Percentiles rank a stretch among this genome's conserved stretches.
phyloP scores from a whole-genome alignment of 192 early-diverging fungal genomes.

The Coemansia sp. region DNA sequence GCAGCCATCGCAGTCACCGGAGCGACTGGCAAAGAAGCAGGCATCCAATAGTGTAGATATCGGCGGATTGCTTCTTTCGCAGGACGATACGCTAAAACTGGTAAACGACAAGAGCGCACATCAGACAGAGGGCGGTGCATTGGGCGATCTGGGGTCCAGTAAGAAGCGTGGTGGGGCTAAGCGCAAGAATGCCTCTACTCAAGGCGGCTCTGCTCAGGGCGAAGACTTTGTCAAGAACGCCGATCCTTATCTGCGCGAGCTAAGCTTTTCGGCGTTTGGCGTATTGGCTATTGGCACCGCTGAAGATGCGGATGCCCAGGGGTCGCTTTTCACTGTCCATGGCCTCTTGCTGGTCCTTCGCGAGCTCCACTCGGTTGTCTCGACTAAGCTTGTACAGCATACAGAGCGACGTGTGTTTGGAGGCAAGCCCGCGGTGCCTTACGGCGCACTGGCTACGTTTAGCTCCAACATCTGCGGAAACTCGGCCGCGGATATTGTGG shows the following conservation, averaged over 20 bases:
- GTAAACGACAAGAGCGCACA: background rate
- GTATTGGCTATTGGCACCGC: slow-evolving; percentile 7
- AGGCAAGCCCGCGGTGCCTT: background rate
- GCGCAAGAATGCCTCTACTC: slow-evolving; percentile 7
- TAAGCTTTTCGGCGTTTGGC: slow-evolving; percentile 37
- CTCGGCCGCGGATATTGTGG: slow-evolving; percentile 24
- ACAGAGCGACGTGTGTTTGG: slow-evolving; percentile 11
- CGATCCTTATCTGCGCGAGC: slow-evolving; percentile 31
- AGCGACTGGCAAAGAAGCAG: background rate
- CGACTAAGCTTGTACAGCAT: slow-evolving; percentile 29
- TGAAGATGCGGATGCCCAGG: background rate
- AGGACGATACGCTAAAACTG: slow-evolving; percentile 37
- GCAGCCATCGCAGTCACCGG: background rate
- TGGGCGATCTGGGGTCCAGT: background rate
- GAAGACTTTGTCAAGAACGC: slow-evolving; percentile 20
- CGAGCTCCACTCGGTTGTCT: slow-evolving; percentile 20
- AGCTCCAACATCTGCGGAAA: slow-evolving; percentile 28
- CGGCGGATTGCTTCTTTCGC: slow-evolving; percentile 33
- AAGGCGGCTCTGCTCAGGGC: background rate
- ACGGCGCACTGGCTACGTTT: slow-evolving; percentile 30
- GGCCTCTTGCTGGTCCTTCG: slow-evolving; percentile 25
- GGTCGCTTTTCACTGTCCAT: slow-evolving; percentile 12
- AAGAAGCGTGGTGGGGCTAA: slow-evolving; percentile 26
- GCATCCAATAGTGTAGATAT: slow-evolving; percentile 10
- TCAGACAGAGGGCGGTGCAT: background rate